phyloP scores from a whole-genome alignment of 352 stramenopile genomes.

The Pythium insidiosum region DNA sequence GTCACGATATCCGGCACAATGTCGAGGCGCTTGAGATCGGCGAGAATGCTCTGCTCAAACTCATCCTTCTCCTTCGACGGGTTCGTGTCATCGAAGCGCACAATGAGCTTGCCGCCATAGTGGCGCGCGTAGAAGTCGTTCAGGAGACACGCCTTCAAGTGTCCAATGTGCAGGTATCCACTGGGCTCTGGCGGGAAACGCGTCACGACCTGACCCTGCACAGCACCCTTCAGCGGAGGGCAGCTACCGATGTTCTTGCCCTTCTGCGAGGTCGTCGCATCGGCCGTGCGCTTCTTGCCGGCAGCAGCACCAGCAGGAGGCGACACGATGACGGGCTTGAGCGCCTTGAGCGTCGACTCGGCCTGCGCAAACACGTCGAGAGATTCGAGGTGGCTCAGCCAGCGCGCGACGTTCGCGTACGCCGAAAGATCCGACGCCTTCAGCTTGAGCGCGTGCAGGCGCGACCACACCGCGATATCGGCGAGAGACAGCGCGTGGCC shows the following conservation, averaged over 20 bases:
- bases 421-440: slow-evolving; percentile 29
- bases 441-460: slow-evolving; percentile 39
- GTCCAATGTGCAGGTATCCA: slow-evolving; percentile 99
- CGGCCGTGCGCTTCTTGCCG: slow-evolving; percentile 13
- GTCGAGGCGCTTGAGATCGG: slow-evolving; percentile 84
- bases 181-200: slow-evolving; percentile 98
- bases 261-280: slow-evolving; percentile 34
- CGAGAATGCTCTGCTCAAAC: slow-evolving; percentile 95
- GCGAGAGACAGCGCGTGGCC: no score
- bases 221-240: slow-evolving; percentile 90
- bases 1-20: slow-evolving; percentile 77
- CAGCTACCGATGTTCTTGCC: slow-evolving; percentile 86
- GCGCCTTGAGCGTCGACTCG: slow-evolving; percentile 35
- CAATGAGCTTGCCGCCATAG: slow-evolving; percentile 96
- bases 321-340: slow-evolving; percentile 19
- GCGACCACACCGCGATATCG: slow-evolving; percentile 92
- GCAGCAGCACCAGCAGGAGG: slow-evolving; percentile 5
- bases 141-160: slow-evolving; percentile 99
- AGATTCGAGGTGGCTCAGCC: slow-evolving; percentile 50
- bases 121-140: slow-evolving; percentile 99
- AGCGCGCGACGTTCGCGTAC: slow-evolving; percentile 70
- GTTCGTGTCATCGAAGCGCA: slow-evolving; percentile 99
- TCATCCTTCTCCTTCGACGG: slow-evolving; percentile 99
- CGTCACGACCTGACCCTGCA: slow-evolving; percentile 94
- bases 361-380: slow-evolving; percentile 56